Conservation (phyloP, 129 eudicot genomes). For the Flaveria brownii region DNA sequence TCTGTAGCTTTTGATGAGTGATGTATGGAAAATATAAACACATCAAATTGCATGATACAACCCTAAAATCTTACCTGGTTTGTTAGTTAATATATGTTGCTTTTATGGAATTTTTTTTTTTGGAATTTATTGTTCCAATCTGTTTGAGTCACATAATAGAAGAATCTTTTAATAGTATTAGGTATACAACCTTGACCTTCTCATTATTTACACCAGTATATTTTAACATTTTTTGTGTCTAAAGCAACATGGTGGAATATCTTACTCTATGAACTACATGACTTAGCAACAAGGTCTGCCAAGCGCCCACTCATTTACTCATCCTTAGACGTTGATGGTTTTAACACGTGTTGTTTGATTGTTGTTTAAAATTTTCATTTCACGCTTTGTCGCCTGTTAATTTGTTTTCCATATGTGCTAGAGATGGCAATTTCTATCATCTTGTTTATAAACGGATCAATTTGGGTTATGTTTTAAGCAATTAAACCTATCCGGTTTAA, state of each 20-base stretch:
- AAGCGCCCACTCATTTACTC: not conserved
- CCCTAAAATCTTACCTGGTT: not conserved
- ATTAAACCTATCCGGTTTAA: not conserved
- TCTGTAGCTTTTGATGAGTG: not conserved
- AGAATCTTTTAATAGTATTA: not conserved
- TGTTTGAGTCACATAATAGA: not conserved
- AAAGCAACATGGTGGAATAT: not conserved
- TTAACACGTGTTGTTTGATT: not conserved
- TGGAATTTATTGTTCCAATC: not conserved
- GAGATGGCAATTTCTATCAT: not conserved
- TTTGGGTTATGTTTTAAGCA: not conserved
- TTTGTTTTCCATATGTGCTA: not conserved
- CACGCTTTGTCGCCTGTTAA: not conserved
- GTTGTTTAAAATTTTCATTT: too few species aligned
- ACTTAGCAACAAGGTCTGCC: not conserved
- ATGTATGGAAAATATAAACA: not conserved
- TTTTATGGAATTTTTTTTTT: not conserved
- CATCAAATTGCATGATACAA: not conserved
- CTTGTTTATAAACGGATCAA: not conserved
- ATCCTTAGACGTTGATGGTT: not conserved
- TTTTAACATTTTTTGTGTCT: not conserved
- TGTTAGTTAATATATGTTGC: constrained; percentile 6
- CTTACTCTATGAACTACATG: constrained; percentile 11
- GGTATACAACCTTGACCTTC: not conserved
- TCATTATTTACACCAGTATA: not conserved